Evolutionary conservation across 495 filamentous ascomycete genomes (phyloP).

Genomic region (Lasiosphaeria ovina): DNA sequence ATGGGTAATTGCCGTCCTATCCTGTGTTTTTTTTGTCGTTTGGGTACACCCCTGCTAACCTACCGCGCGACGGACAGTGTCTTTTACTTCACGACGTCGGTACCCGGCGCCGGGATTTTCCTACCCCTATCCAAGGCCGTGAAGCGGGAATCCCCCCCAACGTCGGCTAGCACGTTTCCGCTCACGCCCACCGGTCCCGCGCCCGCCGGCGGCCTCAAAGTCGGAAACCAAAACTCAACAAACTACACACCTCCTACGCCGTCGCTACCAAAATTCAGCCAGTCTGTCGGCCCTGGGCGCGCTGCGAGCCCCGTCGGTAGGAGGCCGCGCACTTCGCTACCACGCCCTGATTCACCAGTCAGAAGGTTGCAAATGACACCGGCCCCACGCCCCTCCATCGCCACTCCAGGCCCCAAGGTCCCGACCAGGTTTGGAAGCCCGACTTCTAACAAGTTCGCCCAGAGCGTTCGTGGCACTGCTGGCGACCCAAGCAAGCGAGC

Average conservation of each 20-base stretch:
- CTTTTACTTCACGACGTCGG: slow-evolving; percentile 78
- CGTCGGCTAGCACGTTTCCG: slow-evolving; percentile 56
- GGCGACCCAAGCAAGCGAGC: slow-evolving; percentile 56
- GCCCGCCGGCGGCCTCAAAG: slow-evolving; percentile 53
- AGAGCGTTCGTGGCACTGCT: slow-evolving; percentile 57
- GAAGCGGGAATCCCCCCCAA: slow-evolving; percentile 62
- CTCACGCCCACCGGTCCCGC: slow-evolving; percentile 65
- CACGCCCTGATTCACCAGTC: slow-evolving; percentile 80
- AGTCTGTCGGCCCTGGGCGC: slow-evolving; percentile 79
- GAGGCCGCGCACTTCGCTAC: slow-evolving; percentile 71
- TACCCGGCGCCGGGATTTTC: slow-evolving; percentile 86
- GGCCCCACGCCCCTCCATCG: slow-evolving; percentile 52
- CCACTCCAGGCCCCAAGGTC: slow-evolving; percentile 45
- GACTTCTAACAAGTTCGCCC: slow-evolving; percentile 62
- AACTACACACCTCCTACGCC: slow-evolving; percentile 66
- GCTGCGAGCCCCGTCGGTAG: slow-evolving; percentile 68
- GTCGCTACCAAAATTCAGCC: slow-evolving; percentile 69
- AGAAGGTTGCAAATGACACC: slow-evolving; percentile 60
- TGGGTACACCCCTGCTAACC: not conserved
- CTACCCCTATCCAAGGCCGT: slow-evolving; percentile 82
- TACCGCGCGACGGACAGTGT: slow-evolving; percentile 43
- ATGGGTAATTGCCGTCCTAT: slow-evolving; percentile 61
- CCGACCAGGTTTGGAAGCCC: slow-evolving; percentile 62
- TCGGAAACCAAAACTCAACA: slow-evolving; percentile 47
- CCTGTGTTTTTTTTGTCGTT: not conserved